Evolutionary conservation across 306 rosid genomes (phyloP), one percentile per base, ranked within the genome.

Genomic region (Boehmeria nivea): DNA sequence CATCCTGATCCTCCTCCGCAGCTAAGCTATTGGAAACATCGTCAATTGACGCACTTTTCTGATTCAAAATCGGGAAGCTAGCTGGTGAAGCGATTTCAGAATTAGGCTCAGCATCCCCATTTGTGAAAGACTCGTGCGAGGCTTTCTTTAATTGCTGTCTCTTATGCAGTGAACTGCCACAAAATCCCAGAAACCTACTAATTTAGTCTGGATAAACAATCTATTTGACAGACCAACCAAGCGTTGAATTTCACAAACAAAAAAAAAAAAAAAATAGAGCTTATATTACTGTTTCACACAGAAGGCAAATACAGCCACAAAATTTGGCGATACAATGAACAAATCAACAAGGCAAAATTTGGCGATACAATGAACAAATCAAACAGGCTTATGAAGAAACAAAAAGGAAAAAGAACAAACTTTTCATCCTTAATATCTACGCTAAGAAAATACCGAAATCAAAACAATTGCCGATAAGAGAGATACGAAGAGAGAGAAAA

Each of bases 121-220:
- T 79, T 6, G 51, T 44, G 2, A 81, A 65, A 64, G 82, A 59
- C 56, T 64, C 61, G 12, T n/a, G 51, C 37, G 89, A 58, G 38
- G 74, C 71, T 63, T 83, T 89, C 85, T 74, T 83, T 65, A 71
- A 33, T 12, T 80, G 79, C 12, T 71, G 80, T 67, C 71, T 81
- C 76, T 75, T 87, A 31, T 61, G 70, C 51, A 69, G 75, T 17
- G 93, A 75, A 71, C 99, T 84, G 82, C 66, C 48, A 3, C 66
- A 23, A 54, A 14, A 24, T 49, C 24, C n/a, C n/a, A n/a, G 64
- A 31, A 21, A 44, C 57, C 21, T 12, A 26, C 28, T 49, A 47
- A 14, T 42, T 16, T 61, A 27, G 48, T 1, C 8, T 44, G 9
- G 36, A 31, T 31, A 31, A 10, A 31, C n/a, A n/a, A n/a, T n/a